Evolutionary conservation across 805 yeast species (phyloP), one percentile per base, ranked within the genome.

Genomic region (Cephaloascus albidus): DNA sequence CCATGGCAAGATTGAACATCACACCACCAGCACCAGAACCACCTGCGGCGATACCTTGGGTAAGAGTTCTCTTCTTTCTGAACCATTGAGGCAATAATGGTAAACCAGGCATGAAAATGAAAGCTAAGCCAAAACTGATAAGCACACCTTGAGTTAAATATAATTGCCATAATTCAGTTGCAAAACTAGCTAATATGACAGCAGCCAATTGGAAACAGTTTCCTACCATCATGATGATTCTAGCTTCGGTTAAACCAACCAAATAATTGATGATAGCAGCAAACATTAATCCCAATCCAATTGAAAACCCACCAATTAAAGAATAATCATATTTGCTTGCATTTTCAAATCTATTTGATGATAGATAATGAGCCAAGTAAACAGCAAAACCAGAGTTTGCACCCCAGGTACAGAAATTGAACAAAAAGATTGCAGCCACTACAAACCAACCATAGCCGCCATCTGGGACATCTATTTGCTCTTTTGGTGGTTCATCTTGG

Each of bases 71-170:
- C 34, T 46, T 55, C 30, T 51, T 54, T 33, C 49, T 52, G 48
- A 65, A 65, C 55, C 57, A 64, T 37, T 61, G 68, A 2, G 66
- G 63, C n/a, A 64, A 33, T 12, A 64, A 39, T 3, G 64, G 50
- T 30, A 54, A 40, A 0, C 55, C 57, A 1, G 70, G 69, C 2
- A 63, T 41, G 4, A 68, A 61, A 33, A 67, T 54, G 34, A 68
- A 49, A 0, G 74, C 67, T 38, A 61, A 57, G 2, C 72, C 74
- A 44, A 65, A 57, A 20, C 70, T 58, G 43, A 67, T 60, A 35
- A 73, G 42, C 15, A 71, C 44, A 3, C 78, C 78, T 50, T 73
- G 78, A 27, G 74, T 64, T 43, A 73, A 56, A 44, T 68, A 65
- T 20, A 73, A 46, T 44, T 72, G 75, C 60, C 68, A 61, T 18